Evolutionary conservation across 495 filamentous ascomycete species (phyloP), one percentile per base, ranked within the genome.

Genomic region (Astrothelium subdiscretum): DNA sequence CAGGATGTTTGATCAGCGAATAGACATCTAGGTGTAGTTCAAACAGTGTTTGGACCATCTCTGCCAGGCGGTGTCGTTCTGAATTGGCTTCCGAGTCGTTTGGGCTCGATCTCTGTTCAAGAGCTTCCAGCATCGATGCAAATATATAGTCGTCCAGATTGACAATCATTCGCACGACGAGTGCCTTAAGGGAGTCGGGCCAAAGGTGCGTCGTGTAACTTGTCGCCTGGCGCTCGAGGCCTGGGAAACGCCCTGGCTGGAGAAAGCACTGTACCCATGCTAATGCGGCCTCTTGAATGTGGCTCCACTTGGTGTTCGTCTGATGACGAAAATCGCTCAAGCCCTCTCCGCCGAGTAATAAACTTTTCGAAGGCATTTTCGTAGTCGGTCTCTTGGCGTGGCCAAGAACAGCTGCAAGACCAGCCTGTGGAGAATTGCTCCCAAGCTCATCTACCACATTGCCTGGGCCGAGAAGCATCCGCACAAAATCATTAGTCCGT

Each of bases 11-110:
- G 61, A 90, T 86, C 18, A 84, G 78, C 38, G 87, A 84, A 67
- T 88, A 95, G 8, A 91, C 78, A 61, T 97, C 92, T 1, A 98
- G 77, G 67, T 97, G 90, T 10, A 99, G 77, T 71, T 99, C 94
- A 63, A 91, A 92, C 0, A 95, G 76, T 59, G 86, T 85, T 67
- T 97, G 83, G 1, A 86, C 78, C 70, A 92, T 82, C n/a, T 82
- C 77, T 22, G 62, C 52, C 3, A 58, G 27, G 2, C 12, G 32
- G 13, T 31, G 27, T n/a, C 27, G 32, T 48, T 31, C 32, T 48
- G 18, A 20, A 20, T 11, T 24, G 35, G 27, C 27, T 6, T 61
- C n/a, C 24, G 15, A 5, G n/a, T 48, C 26, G n/a, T 61, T 12
- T 31, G 35, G n/a, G 5, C n/a, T 6, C 59, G 20, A 4, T 31